These are phyloP conservation scores for Exophiala sp. DNA, from an alignment of 2,329 filamentous ascomycete genomes.

Conservation along the genomic window DNA sequence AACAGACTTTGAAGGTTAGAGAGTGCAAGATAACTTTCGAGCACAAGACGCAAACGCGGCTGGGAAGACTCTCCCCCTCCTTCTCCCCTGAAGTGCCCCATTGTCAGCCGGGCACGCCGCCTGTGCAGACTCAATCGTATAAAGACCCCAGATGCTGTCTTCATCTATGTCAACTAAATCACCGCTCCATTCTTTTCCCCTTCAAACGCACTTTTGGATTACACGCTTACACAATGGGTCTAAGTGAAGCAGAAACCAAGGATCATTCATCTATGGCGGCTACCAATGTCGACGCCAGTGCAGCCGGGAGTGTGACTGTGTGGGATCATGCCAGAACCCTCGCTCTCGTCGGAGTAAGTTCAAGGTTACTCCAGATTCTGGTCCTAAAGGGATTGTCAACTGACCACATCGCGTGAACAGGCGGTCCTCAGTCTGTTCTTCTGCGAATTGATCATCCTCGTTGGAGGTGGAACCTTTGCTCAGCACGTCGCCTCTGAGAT, in stretches of 20 bases:
- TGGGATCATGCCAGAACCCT: constrained; percentile 9
- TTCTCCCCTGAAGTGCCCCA: no score
- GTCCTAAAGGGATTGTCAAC: neutral
- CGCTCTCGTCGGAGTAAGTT: constrained; percentile 7
- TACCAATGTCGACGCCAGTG: constrained; percentile 1
- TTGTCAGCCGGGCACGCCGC: no score
- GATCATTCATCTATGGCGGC: neutral
- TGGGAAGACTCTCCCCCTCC: no score
- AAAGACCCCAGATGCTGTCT: no score
- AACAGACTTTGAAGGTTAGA: no score
- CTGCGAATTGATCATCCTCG: constrained; percentile 10
- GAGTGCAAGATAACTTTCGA: no score
- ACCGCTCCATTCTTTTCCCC: neutral
- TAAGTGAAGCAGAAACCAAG: neutral
- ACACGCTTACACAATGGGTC: constrained; percentile 1
- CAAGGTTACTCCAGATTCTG: neutral
- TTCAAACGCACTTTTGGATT: neutral
- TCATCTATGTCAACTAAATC: neutral
- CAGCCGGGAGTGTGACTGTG: neutral
- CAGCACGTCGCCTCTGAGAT: constrained; percentile 15
- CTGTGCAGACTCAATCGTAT: no score
- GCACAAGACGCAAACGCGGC: no score
- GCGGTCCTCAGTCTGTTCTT: constrained; percentile 10
- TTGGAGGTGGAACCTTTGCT: constrained; percentile 8
- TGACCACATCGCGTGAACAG: neutral